Evolutionary conservation across 257 asterid genomes (phyloP), one percentile per base, ranked within the genome.

Genomic region (Haberlea rhodopensis): DNA sequence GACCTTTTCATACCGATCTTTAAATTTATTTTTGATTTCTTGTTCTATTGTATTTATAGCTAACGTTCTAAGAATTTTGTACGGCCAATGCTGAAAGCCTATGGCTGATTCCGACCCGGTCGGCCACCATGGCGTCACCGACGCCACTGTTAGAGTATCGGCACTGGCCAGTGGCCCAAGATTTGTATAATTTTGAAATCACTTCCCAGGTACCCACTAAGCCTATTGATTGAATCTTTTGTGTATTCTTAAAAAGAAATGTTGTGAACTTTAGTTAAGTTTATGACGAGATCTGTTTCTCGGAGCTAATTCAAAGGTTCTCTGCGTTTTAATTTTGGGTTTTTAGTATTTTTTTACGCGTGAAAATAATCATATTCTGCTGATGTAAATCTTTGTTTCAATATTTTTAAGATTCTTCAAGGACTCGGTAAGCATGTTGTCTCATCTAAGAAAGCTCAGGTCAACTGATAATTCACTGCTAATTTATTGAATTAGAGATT

Each of bases 101-200:
- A 25, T 85, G 29, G 32, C 84, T 32, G 96, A 79, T 21, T 76
- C 89, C 4, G 96, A 80, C 27, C 67, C 77, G 8, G 3, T 26
- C 37, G 92, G 80, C 66, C 86, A 81, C 78, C 96, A 85, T 71
- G 95, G 94, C 57, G 79, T 73, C 68, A 78, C 85, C 26, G 71
- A 75, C n/a, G 63, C 67, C 15, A 80, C 56, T 71, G 89, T 67
- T 53, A 84, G 88, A 19, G 85, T 91, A 60, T 83, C 95, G 3
- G 87, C 95, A 23, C 79, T n/a, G n/a, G n/a, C n/a, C n/a, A n/a
- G n/a, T 91, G 21, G 95, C 95, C 46, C 90, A 78, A 31, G 95
- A 91, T 82, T 90, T 91, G 23, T 91, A 88, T 56, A 85, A 73
- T 85, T 91, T 80, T 48, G 96, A 88, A 62, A 91, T 91, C 80